Conservation (phyloP, 225 moss, liverwort and hornwort species). For the Physcomitrium patens region DNA sequence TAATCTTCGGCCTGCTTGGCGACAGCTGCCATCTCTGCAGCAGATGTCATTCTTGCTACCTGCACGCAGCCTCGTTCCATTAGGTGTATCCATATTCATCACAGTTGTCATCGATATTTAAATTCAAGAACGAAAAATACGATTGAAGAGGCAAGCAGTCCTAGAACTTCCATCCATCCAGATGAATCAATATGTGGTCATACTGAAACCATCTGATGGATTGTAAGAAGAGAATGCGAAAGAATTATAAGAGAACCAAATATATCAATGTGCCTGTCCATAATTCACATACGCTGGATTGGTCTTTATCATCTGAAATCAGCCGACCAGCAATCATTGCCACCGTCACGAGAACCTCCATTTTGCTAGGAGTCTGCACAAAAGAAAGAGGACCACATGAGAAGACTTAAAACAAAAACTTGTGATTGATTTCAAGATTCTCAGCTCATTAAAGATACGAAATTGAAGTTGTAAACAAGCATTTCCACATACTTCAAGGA, state of each 20-base stretch:
- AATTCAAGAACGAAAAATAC: conserved; percentile 3
- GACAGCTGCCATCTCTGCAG: conserved; percentile 80
- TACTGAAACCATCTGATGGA: conserved; percentile 25
- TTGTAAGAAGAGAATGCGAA: conserved; percentile 17
- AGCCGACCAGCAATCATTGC: conserved; percentile 88
- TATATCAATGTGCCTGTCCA: conserved; percentile 6
- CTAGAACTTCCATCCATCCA: conserved; percentile 6
- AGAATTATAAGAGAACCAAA: conserved; percentile 19
- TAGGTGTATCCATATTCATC: conserved; percentile 24
- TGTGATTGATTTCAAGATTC: conserved; percentile 14
- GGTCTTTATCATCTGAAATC: conserved; percentile 82
- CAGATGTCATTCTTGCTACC: conserved; percentile 65
- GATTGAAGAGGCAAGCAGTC: background rate
- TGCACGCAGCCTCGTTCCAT: conserved; percentile 37
- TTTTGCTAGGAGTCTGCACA: conserved; percentile 65
- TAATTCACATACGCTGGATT: conserved; percentile 58
- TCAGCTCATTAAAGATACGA: conserved; percentile 5
- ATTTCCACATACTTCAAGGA: conserved; percentile 15
- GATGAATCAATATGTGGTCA: conserved; percentile 17
- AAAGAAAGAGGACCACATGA: conserved; percentile 15
- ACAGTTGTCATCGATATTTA: conserved; percentile 9
- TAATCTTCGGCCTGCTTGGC: conserved; percentile 89
- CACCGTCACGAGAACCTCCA: conserved; percentile 83
- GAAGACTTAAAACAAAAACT: conserved; percentile 15
- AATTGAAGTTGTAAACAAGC: background rate